phyloP scores from a whole-genome alignment of 1,139 yeast genomes.

The Scheffersomyces stambukii region DNA sequence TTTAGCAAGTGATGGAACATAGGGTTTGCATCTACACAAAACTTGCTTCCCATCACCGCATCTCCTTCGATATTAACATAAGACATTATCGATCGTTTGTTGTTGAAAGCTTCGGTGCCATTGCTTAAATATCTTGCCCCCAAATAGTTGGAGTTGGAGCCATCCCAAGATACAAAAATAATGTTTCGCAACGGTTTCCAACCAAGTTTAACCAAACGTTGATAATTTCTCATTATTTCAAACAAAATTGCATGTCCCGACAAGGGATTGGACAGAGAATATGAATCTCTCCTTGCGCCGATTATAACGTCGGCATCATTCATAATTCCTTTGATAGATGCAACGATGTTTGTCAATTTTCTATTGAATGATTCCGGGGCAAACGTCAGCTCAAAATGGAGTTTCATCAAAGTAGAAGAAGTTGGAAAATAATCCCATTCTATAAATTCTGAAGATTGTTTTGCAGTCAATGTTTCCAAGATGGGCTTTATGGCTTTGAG shows the following conservation, averaged over 20 bases:
- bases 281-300: conserved; percentile 41
- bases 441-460: conserved; percentile 13
- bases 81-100: conserved; percentile 25
- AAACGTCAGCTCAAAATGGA: conserved; percentile 20
- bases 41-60: conserved; percentile 35
- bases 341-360: conserved; percentile 31
- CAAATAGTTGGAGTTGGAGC: conserved; percentile 28
- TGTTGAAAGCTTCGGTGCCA: conserved; percentile 18
- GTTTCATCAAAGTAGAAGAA: conserved; percentile 10
- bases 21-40: conserved; percentile 36
- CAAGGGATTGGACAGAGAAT: conserved; percentile 34
- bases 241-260: conserved; percentile 40
- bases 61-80: conserved; percentile 42
- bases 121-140: conserved; percentile 27
- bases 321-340: conserved; percentile 34
- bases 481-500: conserved; percentile 28
- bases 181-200: conserved; percentile 45
- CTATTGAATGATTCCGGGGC: no score
- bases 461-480: conserved; percentile 19
- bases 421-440: conserved; percentile 28
- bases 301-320: conserved; percentile 40
- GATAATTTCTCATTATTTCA: conserved; percentile 38
- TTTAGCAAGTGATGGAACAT: conserved; percentile 30
- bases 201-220: conserved; percentile 28
- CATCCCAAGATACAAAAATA: conserved; percentile 44